phyloP scores from a whole-genome alignment of 2,329 filamentous ascomycete species.

The Tolypocladium pustulatum region DNA sequence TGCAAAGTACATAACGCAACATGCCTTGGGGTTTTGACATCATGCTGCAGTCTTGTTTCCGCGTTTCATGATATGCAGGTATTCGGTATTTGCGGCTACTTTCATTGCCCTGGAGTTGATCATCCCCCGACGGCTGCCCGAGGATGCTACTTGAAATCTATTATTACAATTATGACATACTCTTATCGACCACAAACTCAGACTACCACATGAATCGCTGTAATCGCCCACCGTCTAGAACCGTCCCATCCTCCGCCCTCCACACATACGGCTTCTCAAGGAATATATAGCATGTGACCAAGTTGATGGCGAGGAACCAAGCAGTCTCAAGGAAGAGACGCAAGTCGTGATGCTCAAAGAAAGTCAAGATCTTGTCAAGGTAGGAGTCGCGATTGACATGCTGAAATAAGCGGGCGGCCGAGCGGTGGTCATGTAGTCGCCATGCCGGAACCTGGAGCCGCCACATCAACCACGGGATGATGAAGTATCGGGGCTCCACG shows the following conservation, averaged over 20 bases:
- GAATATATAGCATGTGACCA: constrained; percentile 60
- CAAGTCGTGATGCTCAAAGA: constrained; percentile 25
- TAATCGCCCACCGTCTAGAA: constrained; percentile 43
- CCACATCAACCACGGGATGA: constrained; percentile 92
- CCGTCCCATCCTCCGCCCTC: constrained; percentile 38
- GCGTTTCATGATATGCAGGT: background rate
- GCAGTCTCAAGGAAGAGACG: constrained; percentile 49
- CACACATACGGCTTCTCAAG: constrained; percentile 58
- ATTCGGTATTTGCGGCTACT: background rate
- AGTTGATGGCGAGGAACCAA: constrained; percentile 60
- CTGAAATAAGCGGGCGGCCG: background rate
- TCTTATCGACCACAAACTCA: background rate
- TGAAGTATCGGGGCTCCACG: constrained; percentile 93
- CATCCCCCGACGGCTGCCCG: background rate
- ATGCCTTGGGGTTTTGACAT: background rate
- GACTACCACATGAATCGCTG: constrained; percentile 77
- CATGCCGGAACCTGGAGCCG: constrained; percentile 61
- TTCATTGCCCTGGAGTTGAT: background rate
- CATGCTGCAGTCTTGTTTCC: background rate
- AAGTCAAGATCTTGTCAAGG: background rate
- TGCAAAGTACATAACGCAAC: background rate
- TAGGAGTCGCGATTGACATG: background rate
- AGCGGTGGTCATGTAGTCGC: constrained; percentile 14
- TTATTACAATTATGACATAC: background rate
- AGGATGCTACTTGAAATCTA: background rate